Percentiles rank a stretch among this genome's conserved stretches.
These are phyloP conservation scores for Tremellales sp. DNA, from an alignment of 1,284 basidiomycete species.

Conservation along the genomic window DNA sequence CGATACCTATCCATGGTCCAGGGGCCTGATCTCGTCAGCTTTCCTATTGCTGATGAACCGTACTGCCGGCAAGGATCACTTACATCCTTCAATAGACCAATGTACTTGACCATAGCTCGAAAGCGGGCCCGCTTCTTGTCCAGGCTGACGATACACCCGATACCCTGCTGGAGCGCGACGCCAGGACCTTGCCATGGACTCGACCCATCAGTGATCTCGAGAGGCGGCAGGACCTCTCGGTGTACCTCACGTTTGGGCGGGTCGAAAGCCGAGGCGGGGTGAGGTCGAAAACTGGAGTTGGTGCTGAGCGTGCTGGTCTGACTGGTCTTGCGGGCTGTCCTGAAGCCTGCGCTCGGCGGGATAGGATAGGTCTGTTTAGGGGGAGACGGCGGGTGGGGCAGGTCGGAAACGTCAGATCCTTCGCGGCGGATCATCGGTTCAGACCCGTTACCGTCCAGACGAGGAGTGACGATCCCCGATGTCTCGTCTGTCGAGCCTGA, in stretches of 20 bases:
- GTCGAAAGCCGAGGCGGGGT: conserved; percentile 43
- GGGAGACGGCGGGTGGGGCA: background rate
- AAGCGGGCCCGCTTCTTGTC: conserved; percentile 65
- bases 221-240: background rate
- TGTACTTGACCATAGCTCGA: conserved; percentile 79
- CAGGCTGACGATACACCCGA: conserved; percentile 83
- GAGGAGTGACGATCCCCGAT: background rate
- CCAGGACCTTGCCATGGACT: conserved; percentile 47
- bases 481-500: background rate
- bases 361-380: background rate
- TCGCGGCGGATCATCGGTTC: background rate
- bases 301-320: conserved; percentile 9
- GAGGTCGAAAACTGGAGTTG: conserved; percentile 37
- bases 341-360: too few species aligned
- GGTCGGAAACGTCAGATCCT: background rate
- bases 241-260: conserved; percentile 18
- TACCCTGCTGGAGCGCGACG: conserved; percentile 75
- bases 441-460: background rate
- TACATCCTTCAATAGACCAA: conserved; percentile 75
- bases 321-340: conserved; percentile 5
- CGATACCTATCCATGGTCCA: conserved; percentile 88
- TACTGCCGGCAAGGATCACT: conserved; percentile 5
- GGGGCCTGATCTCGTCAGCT: conserved; percentile 14
- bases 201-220: conserved; percentile 10
- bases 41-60: background rate